A percentile compares a stretch with the other conserved stretches of the same genome.
phyloP scores from a whole-genome alignment of 176 grass and related monocot species.

The Pontederia crassipes region DNA sequence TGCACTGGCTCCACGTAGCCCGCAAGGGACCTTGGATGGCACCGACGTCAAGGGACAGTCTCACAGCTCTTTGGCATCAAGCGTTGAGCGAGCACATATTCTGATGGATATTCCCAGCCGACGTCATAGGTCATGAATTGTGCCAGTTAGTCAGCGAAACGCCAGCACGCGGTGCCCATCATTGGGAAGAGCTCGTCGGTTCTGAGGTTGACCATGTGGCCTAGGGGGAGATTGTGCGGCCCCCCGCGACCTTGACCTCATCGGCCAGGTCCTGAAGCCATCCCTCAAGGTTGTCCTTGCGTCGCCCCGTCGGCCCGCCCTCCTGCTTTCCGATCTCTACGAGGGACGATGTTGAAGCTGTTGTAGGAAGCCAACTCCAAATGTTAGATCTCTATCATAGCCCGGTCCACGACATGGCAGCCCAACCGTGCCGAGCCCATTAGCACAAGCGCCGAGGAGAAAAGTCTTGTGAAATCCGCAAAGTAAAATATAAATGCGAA shows the following conservation, averaged over 20 bases:
- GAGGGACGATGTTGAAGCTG: too few relatives aligned
- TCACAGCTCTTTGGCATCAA: slow-evolving; percentile 3
- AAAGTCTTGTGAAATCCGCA: too few relatives aligned
- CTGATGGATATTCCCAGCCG: background rate
- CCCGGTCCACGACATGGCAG: too few relatives aligned
- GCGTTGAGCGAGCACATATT: background rate
- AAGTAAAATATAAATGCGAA: too few relatives aligned
- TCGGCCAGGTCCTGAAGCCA: background rate
- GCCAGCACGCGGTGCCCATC: background rate
- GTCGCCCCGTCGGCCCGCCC: too few relatives aligned
- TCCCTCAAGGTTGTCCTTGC: background rate
- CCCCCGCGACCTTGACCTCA: background rate
- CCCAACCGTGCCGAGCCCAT: too few relatives aligned
- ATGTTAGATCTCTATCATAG: too few relatives aligned
- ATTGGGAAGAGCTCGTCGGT: background rate
- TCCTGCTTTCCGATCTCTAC: too few relatives aligned
- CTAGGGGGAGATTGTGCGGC: slow-evolving; percentile 3
- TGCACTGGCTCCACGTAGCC: background rate
- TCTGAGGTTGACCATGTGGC: background rate
- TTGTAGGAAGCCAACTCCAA: too few relatives aligned
- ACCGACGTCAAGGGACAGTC: background rate
- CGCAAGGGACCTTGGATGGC: background rate
- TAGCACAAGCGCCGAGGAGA: too few relatives aligned
- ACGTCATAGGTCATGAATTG: background rate
- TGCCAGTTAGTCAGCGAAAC: background rate